These are phyloP conservation scores for Vigna hirtella DNA, from an alignment of 306 rosid genomes.

Conservation along the genomic window DNA sequence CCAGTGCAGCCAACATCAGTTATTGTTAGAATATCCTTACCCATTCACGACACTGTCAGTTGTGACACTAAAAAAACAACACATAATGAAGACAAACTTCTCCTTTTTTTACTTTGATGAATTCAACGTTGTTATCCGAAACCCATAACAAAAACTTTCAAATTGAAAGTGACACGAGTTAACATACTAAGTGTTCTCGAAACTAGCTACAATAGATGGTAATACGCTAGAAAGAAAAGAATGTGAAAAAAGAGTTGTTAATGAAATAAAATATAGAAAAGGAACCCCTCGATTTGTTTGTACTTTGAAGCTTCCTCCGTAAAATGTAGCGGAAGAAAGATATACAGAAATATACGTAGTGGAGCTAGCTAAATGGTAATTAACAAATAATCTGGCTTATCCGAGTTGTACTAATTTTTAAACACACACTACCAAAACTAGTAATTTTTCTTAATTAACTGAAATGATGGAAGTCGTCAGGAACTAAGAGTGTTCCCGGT, in stretches of 20 bases:
- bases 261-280: not conserved
- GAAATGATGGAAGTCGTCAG: not conserved
- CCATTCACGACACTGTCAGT: not conserved
- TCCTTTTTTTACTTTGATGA: not conserved
- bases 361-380: not conserved
- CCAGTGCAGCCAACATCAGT: not conserved
- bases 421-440: slow-evolving; percentile 9
- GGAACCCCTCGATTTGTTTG: not conserved
- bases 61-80: not conserved
- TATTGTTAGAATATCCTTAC: not conserved
- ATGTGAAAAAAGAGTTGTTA: too few relatives aligned
- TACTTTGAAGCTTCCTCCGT: not conserved
- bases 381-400: not conserved
- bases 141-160: not conserved
- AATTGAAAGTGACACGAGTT: not conserved
- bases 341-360: not conserved
- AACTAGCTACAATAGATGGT: not conserved
- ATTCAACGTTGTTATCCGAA: not conserved
- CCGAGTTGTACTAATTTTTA: not conserved
- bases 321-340: slow-evolving; percentile 36
- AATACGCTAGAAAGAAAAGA: not conserved
- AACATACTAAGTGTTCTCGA: too few relatives aligned
- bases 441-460: not conserved
- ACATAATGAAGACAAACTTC: not conserved
- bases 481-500: slow-evolving; percentile 47